Conservation (phyloP, 2,329 filamentous ascomycete species). For the Atkinsonella hypoxylon region DNA sequence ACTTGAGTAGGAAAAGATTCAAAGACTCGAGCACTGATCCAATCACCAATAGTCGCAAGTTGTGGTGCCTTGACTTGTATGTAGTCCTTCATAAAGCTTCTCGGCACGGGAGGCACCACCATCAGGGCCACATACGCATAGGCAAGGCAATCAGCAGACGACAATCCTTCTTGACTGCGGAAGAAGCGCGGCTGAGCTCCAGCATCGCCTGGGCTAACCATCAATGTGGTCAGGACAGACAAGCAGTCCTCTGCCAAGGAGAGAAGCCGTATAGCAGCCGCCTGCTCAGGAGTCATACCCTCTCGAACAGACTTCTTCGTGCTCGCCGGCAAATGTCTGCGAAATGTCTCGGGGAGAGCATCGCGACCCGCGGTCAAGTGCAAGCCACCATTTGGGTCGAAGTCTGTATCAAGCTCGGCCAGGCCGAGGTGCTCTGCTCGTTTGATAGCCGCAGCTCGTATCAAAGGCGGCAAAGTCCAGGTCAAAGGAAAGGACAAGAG, state of each 20-base stretch:
- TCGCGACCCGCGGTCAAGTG: slow-evolving; percentile 25
- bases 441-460: slow-evolving; percentile 57
- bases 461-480: slow-evolving; percentile 68
- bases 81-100: slow-evolving; percentile 29
- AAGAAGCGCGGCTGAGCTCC: slow-evolving; percentile 22
- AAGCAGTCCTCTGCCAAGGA: slow-evolving; percentile 60
- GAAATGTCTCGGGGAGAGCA: slow-evolving; percentile 27
- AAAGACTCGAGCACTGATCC: slow-evolving; percentile 9
- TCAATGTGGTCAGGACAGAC: slow-evolving; percentile 52
- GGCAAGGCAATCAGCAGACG: slow-evolving; percentile 60
- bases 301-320: slow-evolving; percentile 47
- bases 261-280: slow-evolving; percentile 64
- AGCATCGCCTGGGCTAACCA: slow-evolving; percentile 14
- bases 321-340: slow-evolving; percentile 23
- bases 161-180: slow-evolving; percentile 11
- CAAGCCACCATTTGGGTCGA: slow-evolving; percentile 25
- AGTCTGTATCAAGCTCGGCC: slow-evolving; percentile 53
- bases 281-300: slow-evolving; percentile 57
- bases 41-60: slow-evolving; percentile 20
- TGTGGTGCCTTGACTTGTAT: slow-evolving; percentile 20
- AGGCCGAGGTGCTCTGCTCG: slow-evolving; percentile 61
- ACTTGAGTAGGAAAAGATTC: slow-evolving; percentile 9
- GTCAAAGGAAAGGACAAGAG: slow-evolving; percentile 79
- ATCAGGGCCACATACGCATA: slow-evolving; percentile 72
- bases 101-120: slow-evolving; percentile 36